Conservation (phyloP, 176 grass and related monocot genomes). For the Juncus effusus region DNA sequence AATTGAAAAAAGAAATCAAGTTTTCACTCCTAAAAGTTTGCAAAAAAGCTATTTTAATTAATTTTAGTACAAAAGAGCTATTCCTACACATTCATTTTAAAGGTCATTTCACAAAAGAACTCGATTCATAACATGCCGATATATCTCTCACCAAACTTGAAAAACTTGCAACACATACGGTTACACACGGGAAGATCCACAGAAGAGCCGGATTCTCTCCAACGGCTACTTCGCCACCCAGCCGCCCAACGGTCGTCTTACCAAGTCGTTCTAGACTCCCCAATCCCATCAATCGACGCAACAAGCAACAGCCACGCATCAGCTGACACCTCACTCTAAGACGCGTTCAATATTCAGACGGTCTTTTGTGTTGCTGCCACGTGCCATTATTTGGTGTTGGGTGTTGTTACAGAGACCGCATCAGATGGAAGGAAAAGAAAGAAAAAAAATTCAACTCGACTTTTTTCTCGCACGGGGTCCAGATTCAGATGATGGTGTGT, state of each 20-base stretch:
- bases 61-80: too few species aligned
- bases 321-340: neutral
- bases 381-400: neutral
- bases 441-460: neutral
- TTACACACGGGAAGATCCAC: neutral
- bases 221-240: constrained; percentile 20
- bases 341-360: neutral
- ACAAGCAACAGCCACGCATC: neutral
- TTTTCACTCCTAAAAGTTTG: too few species aligned
- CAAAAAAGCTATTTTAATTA: too few species aligned
- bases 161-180: too few species aligned
- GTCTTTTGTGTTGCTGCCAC: neutral
- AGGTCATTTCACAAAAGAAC: too few species aligned
- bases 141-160: too few species aligned
- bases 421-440: neutral
- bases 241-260: constrained; percentile 23
- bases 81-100: too few species aligned
- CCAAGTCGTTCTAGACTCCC: neutral
- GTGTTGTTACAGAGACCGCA: neutral
- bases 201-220: constrained; percentile 11
- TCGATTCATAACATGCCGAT: too few species aligned
- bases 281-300: neutral
- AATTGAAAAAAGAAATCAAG: too few species aligned
- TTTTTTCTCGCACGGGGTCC: neutral
- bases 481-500: neutral